Conservation (phyloP, 202 grass and related monocot species). For the Elaeis oleifera region DNA sequence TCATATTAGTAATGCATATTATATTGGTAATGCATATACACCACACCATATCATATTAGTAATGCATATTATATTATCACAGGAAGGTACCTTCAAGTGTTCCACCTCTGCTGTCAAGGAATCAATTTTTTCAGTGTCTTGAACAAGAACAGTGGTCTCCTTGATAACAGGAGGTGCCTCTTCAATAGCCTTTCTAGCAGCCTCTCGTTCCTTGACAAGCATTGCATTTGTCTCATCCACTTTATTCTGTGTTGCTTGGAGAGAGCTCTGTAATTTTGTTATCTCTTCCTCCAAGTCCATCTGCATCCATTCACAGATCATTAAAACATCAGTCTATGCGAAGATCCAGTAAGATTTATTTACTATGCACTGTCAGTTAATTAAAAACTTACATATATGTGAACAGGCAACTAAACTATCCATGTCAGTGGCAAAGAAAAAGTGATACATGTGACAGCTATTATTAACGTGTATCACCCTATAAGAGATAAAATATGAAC, state of each 20-base stretch:
- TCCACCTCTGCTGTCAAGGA: conserved; percentile 70
- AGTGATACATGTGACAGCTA: too few species aligned
- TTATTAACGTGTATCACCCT: too few species aligned
- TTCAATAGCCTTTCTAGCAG: conserved; percentile 49
- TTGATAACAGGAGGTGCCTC: conserved; percentile 80
- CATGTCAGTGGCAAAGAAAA: too few species aligned
- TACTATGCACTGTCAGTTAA: too few species aligned
- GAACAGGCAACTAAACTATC: too few species aligned
- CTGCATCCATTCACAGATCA: conserved; percentile 37
- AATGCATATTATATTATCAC: too few species aligned
- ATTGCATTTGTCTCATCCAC: conserved; percentile 65
- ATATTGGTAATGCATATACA: too few species aligned
- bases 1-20: too few species aligned
- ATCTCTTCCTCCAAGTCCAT: conserved; percentile 89
- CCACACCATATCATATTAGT: too few species aligned
- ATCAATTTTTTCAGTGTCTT: conserved; percentile 86
- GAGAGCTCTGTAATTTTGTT: conserved; percentile 69
- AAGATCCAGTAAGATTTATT: background rate
- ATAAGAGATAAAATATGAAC: too few species aligned
- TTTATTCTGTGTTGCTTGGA: conserved; percentile 80
- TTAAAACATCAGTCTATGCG: conserved; percentile 5
- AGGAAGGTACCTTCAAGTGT: conserved; percentile 54
- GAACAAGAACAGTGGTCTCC: conserved; percentile 75
- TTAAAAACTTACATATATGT: too few species aligned
- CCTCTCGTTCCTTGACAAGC: conserved; percentile 76